Base-by-base conservation (phyloP, 2,329 filamentous ascomycete genomes). In the Aspergillus awamori region DNA sequence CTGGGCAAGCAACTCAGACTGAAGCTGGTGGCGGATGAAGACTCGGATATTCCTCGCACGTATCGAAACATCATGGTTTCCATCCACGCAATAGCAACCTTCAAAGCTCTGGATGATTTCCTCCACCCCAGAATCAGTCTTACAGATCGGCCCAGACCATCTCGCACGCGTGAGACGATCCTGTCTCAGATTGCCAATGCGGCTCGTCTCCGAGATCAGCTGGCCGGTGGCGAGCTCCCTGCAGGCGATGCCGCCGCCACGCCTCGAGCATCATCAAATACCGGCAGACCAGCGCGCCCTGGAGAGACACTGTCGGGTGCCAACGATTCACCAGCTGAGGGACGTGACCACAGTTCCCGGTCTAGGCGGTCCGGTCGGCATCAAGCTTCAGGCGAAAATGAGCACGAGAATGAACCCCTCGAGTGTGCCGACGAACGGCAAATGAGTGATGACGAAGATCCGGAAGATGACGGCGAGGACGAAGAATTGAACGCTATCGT, bases 51-150 rank as follows among this genome's bases (percentile, higher is more conserved):
- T 62, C 95, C 95, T 17, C 85, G 88, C 38, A 84, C 89, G 0
- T 98, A 96, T 73, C 87, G 91, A 22, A 97, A 94, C 67, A 96
- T 99, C 65, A 97, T 97, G 90, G 95, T 99, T 1, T 96, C 93
- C 0, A 99, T 99, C 60, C 95, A 99, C 75, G 95, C 95, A 15
- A 98, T 99, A 71, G 94, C 95, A 2, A 98, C 93, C 0, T 98
- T 99, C 81, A 98, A 97, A 76, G 91, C 94, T 0, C 81, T 99
- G 24, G 95, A 98, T 72, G 95, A 99, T 74, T 99, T 98, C 75
- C 83, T 99, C 47, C 89, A 95, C 39, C 95, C 95, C 7, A 87
- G 94, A 63, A 96, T 99, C 61, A 92, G 84, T 69, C 76, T 95
- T 13, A 87, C 90, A 3, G 93, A 97, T 65, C 87, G 91, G 20